These are phyloP conservation scores for Domatiomyces globalis DNA, from an alignment of 2,329 filamentous ascomycete species.

Conservation along the genomic window DNA sequence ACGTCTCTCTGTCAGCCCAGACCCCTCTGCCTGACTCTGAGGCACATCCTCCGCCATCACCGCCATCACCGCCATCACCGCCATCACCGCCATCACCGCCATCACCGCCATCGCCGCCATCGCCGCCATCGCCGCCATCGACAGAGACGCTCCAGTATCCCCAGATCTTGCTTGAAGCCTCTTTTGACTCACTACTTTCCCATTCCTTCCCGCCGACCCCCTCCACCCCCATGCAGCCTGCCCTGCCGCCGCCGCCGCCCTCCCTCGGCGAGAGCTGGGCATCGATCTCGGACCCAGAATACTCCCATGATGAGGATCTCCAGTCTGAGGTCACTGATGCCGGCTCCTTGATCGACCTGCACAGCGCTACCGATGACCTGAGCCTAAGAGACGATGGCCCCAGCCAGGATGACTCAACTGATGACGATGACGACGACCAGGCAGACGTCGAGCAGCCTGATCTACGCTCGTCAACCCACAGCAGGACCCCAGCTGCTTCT, in stretches of 20 bases:
- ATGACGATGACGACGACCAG: constrained; percentile 16
- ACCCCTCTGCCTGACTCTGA: neutral
- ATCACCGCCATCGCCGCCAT: neutral
- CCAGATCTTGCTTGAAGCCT: constrained; percentile 6
- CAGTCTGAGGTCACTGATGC: constrained; percentile 32
- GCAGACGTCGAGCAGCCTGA: neutral
- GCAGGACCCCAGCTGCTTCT: neutral
- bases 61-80: neutral
- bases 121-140: neutral
- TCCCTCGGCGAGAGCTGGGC: constrained; percentile 35
- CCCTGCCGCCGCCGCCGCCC: constrained; percentile 4
- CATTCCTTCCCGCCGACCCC: constrained; percentile 8
- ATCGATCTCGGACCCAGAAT: constrained; percentile 30
- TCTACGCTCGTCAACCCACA: neutral
- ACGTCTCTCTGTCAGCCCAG: neutral
- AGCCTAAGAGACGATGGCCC: constrained; percentile 28
- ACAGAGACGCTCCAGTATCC: constrained; percentile 2
- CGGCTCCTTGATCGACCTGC: constrained; percentile 30
- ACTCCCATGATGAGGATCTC: constrained; percentile 31
- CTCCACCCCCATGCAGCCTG: constrained; percentile 5
- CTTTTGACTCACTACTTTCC: constrained; percentile 15
- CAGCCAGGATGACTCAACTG: constrained; percentile 25
- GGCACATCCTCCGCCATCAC: too few relatives aligned
- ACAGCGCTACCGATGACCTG: constrained; percentile 30
- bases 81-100: neutral